phyloP scores from a whole-genome alignment of 2,329 filamentous ascomycete species.

The Paraconiothyrium brasiliense region DNA sequence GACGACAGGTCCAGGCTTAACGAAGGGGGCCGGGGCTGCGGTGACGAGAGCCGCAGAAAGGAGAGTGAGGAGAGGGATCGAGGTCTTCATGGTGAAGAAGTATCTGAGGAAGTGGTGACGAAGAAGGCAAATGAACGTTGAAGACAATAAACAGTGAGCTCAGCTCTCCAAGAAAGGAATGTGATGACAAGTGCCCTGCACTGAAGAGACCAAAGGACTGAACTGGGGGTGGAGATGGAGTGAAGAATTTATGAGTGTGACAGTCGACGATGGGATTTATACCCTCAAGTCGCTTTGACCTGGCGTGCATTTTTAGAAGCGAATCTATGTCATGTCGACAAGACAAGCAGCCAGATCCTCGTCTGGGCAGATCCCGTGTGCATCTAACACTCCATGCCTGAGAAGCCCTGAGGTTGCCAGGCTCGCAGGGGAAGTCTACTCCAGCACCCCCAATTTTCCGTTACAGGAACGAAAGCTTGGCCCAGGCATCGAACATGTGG shows the following conservation, averaged over 20 bases:
- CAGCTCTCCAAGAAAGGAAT: slow-evolving; percentile 46
- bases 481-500: slow-evolving; percentile 27
- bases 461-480: slow-evolving; percentile 36
- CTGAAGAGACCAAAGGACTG: slow-evolving; percentile 30
- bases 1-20: slow-evolving; percentile 39
- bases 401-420: slow-evolving; percentile 38
- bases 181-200: slow-evolving; percentile 46
- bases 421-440: slow-evolving; percentile 28
- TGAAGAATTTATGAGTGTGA: slow-evolving; percentile 8
- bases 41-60: slow-evolving; percentile 46
- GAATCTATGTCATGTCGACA: slow-evolving; percentile 24
- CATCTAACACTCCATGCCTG: slow-evolving; percentile 47
- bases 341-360: slow-evolving; percentile 25
- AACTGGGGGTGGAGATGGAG: slow-evolving; percentile 25
- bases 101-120: slow-evolving; percentile 31
- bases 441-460: slow-evolving; percentile 36
- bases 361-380: slow-evolving; percentile 39
- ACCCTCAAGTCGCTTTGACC: slow-evolving; percentile 21
- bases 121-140: slow-evolving; percentile 28
- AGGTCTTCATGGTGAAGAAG: slow-evolving; percentile 45
- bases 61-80: slow-evolving; percentile 44
- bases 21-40: slow-evolving; percentile 43
- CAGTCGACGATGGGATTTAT: slow-evolving; percentile 17
- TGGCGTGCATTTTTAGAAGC: slow-evolving; percentile 21
- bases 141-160: slow-evolving; percentile 40